Conservation (phyloP, 495 filamentous ascomycete species). For the Aspergillus saccharolyticus region DNA sequence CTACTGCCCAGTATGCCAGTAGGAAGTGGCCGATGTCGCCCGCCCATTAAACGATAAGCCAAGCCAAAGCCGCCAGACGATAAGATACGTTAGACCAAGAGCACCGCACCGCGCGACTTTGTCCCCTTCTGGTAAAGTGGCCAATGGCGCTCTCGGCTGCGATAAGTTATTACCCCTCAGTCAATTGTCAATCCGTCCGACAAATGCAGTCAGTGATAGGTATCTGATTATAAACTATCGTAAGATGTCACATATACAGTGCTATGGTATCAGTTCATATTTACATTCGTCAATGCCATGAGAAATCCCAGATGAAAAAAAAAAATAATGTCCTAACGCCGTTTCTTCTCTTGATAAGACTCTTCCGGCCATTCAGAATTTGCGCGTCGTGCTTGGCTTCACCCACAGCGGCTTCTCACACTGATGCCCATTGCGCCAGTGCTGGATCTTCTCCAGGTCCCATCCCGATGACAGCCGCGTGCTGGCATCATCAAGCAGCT, state of each 20-base stretch:
- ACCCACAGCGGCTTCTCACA: conserved; percentile 25
- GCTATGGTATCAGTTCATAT: conserved; percentile 2
- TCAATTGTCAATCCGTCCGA: not conserved
- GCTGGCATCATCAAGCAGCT: conserved; percentile 2
- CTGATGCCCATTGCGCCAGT: conserved; percentile 16
- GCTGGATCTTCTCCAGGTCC: conserved; percentile 28
- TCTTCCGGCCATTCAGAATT: conserved; percentile 14
- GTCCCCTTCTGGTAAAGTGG: not conserved
- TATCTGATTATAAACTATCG: not conserved
- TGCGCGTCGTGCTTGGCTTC: conserved; percentile 28
- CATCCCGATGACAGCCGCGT: conserved; percentile 26
- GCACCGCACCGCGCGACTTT: not conserved
- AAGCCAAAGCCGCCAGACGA: not conserved
- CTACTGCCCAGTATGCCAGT: too few relatives aligned
- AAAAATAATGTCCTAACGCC: not conserved
- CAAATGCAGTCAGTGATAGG: not conserved
- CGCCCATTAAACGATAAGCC: not conserved
- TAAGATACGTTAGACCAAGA: not conserved
- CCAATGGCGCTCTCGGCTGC: not conserved
- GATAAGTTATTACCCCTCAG: not conserved
- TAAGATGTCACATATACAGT: not conserved
- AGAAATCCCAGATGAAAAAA: not conserved
- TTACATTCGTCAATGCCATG: conserved; percentile 5
- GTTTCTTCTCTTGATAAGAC: not conserved
- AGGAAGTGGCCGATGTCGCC: not conserved